Conservation (phyloP, 2,329 filamentous ascomycete species). For the Gaeumannomyces sp. region DNA sequence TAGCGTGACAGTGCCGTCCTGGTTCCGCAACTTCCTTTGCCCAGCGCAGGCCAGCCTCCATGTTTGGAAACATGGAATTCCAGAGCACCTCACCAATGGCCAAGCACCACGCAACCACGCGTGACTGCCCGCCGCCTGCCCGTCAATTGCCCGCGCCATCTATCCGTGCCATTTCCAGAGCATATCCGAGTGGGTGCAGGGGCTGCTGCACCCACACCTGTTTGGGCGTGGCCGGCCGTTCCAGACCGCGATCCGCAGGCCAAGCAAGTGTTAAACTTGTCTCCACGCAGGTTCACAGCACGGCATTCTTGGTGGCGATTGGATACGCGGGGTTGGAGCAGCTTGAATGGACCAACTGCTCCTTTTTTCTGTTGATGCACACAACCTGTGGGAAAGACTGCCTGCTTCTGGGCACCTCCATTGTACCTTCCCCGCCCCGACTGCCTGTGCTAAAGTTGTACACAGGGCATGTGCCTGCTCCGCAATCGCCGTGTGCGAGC, state of each 20-base stretch:
- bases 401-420: no score
- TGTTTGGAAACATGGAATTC: not conserved
- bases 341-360: no score
- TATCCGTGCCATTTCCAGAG: not conserved
- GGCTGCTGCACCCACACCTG: no score
- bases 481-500: not conserved
- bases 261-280: not conserved
- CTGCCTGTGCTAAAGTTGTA: no score
- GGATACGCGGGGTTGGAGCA: no score
- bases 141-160: no score
- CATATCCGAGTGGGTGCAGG: no score
- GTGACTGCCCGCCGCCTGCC: not conserved
- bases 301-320: no score
- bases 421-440: no score
- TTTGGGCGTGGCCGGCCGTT: not conserved
- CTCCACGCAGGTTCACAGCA: not conserved
- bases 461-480: no score
- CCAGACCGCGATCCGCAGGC: not conserved
- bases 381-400: no score
- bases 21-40: not conserved
- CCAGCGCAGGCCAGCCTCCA: not conserved
- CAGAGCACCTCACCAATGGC: not conserved
- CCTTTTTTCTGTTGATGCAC: no score
- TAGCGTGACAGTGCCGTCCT: not conserved
- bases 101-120: not conserved